Evolutionary conservation across 2,329 filamentous ascomycete species (phyloP).

Genomic region (Fusarium camptoceras): DNA sequence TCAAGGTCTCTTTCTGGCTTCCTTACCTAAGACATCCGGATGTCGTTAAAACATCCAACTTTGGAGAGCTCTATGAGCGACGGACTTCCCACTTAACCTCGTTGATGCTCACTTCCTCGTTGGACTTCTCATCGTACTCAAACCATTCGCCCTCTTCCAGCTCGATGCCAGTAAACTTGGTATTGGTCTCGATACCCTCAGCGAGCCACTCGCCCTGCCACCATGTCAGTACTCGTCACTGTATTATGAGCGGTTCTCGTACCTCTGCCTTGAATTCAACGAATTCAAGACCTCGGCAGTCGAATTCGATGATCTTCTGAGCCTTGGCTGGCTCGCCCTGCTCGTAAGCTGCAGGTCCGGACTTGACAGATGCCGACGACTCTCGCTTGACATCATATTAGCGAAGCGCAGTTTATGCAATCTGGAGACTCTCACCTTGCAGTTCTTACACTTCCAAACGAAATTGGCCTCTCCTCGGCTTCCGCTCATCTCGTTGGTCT

Average conservation of each 20-base stretch:
- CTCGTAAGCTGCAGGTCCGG: conserved; percentile 77
- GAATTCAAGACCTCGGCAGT: conserved; percentile 95
- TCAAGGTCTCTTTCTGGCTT: not conserved
- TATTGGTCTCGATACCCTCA: conserved; percentile 81
- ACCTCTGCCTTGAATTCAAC: conserved; percentile 91
- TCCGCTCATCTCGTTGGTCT: conserved; percentile 89
- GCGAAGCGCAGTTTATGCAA: not conserved
- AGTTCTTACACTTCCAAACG: conserved; percentile 99
- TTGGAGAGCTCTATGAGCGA: conserved; percentile 64
- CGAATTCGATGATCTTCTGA: conserved; percentile 87
- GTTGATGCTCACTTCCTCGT: conserved; percentile 92
- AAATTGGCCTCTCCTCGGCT: conserved; percentile 98
- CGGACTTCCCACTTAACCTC: conserved; percentile 88
- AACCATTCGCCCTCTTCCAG: conserved; percentile 94
- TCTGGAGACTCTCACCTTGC: conserved; percentile 72
- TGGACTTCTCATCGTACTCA: conserved; percentile 95
- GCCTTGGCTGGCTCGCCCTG: conserved; percentile 77
- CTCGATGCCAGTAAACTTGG: conserved; percentile 85
- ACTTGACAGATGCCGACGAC: conserved; percentile 86
- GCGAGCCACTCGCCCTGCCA: conserved; percentile 88
- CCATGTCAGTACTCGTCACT: conserved; percentile 1
- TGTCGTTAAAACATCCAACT: not conserved
- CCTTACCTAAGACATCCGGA: not conserved
- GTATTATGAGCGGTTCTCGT: conserved; percentile 31
- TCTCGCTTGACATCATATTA: conserved; percentile 69